These are phyloP conservation scores for Pichia sp. DNA, from an alignment of 1,139 yeast species.

Conservation along the genomic window DNA sequence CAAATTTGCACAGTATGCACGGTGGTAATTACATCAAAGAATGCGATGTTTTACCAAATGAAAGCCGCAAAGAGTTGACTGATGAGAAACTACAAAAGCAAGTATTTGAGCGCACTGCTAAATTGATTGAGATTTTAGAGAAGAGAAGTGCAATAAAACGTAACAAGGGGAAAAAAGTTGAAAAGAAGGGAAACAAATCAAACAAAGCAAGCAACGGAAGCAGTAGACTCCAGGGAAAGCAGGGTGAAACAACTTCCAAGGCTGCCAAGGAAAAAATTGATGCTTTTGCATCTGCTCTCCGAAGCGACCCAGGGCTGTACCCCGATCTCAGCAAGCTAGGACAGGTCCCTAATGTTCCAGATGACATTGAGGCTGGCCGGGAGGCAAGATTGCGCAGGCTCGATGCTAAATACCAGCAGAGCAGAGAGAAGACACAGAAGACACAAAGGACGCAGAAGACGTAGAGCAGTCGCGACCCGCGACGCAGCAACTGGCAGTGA, in stretches of 20 bases:
- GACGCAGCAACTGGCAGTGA: too few relatives aligned
- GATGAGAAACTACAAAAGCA: conserved; percentile 55
- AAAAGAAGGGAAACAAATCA: conserved; percentile 11
- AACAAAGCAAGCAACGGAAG: neutral
- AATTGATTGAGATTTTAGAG: conserved; percentile 52
- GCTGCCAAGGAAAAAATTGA: conserved; percentile 13
- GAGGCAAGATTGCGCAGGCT: conserved; percentile 18
- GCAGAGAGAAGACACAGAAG: conserved; percentile 1
- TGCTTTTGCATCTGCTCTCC: conserved; percentile 22
- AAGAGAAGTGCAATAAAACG: conserved; percentile 62
- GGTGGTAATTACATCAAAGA: conserved; percentile 73
- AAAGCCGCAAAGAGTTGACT: conserved; percentile 55
- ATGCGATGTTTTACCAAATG: conserved; percentile 47
- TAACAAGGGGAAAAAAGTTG: conserved; percentile 31
- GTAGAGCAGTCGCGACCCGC: neutral
- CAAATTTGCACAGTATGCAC: conserved; percentile 48
- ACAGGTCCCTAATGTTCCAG: neutral
- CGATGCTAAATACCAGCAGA: conserved; percentile 19
- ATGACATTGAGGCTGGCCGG: conserved; percentile 10
- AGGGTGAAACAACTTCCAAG: neutral
- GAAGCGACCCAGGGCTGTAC: conserved; percentile 6
- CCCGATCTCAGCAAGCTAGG: conserved; percentile 14
- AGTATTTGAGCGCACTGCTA: conserved; percentile 57
- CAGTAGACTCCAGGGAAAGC: neutral
- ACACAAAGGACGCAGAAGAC: neutral